Conservation (phyloP, 2,329 filamentous ascomycete genomes). For the Ophiostoma novo-ulmi region DNA sequence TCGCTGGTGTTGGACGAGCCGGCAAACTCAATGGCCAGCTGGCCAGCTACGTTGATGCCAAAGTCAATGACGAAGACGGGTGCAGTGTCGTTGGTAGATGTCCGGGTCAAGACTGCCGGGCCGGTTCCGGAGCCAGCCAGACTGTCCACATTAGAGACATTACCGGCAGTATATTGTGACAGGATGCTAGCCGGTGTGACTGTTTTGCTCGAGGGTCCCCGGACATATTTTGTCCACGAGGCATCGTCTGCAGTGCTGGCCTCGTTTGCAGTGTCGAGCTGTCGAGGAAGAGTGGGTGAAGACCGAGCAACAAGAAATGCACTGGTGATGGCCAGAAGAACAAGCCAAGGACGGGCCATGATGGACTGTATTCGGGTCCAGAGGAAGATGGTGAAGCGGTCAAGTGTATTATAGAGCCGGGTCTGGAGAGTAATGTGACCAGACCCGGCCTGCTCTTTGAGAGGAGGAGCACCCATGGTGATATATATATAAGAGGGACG, state of each 20-base stretch:
- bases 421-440: background rate
- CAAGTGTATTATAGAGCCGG: background rate
- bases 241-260: conserved; percentile 21
- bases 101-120: conserved; percentile 35
- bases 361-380: background rate
- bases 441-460: background rate
- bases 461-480: conserved; percentile 7
- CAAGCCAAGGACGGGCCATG: conserved; percentile 16
- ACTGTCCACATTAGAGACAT: conserved; percentile 38
- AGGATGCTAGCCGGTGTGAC: conserved; percentile 35
- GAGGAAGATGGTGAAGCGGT: background rate
- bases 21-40: conserved; percentile 41
- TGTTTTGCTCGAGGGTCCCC: conserved; percentile 34
- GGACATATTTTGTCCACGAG: conserved; percentile 40
- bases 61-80: conserved; percentile 47
- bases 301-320: conserved; percentile 12
- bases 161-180: conserved; percentile 33
- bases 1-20: conserved; percentile 30
- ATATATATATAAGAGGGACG: background rate
- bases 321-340: background rate
- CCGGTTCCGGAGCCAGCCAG: conserved; percentile 31
- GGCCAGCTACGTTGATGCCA: conserved; percentile 44
- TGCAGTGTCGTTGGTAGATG: conserved; percentile 23
- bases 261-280: background rate
- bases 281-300: conserved; percentile 16